Base-by-base conservation (phyloP, 257 asterid species). In the Craterostigma plantagineum region DNA sequence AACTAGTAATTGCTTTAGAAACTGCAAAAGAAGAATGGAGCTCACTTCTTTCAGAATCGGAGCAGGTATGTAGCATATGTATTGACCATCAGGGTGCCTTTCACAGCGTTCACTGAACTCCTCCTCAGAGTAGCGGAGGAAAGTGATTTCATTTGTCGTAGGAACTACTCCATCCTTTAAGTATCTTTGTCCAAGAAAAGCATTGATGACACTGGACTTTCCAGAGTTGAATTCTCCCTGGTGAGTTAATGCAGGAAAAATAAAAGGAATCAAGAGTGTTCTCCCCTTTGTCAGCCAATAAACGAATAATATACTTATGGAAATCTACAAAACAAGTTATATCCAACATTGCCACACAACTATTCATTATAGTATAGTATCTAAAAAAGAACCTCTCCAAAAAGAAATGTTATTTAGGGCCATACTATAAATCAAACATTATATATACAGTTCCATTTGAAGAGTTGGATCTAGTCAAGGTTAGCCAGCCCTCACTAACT, bases 151-250 rank as follows among this genome's bases (percentile, higher is more conserved):
- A 59, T 79, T 90, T 50, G 99, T 90, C 41, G 99, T 83, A 52
- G 99, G 99, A 58, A 90, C 69, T 59, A 83, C 99, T 53, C 99
- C 96, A 59, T 83, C 94, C 64, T 54, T 63, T 48, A 90, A 63
- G 63, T 75, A 90, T 58, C 59, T 84, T 65, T 90, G 61, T 49
- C 99, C 99, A 50, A 83, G 92, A 70, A 90, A 67, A 63, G 99
- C 96, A 77, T 90, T 90, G 64, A 90, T 77, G 63, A 90, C 84
- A 57, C 92, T 72, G 10, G 94, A 90, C 72, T 90, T 90, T 54
- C 96, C 96, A 53, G 99, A 90, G 73, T 83, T 90, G 71, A 90
- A 83, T 67, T 83, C 99, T 54, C 99, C 99, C 99, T 90, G 68
- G 52, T 36, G 12, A 36, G 48, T 8, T 43, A 33, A 43, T 8